phyloP scores from a whole-genome alignment of 192 early-diverging fungal species.

The Lunasporangiospora selenospora region DNA sequence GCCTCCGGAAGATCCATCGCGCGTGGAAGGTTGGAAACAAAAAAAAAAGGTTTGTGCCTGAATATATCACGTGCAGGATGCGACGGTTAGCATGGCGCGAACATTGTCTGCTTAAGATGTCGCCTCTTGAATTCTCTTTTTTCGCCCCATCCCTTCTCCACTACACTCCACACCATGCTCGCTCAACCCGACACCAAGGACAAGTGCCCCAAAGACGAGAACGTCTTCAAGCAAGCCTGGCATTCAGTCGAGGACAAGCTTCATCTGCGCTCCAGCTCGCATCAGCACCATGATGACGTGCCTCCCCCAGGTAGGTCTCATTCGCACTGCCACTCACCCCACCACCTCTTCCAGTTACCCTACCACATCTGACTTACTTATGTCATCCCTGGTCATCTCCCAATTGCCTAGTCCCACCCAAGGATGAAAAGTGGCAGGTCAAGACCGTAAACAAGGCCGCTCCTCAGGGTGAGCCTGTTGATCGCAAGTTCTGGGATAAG shows the following conservation, averaged over 20 bases:
- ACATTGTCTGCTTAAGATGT: no score
- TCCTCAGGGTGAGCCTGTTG: slow-evolving; percentile 14
- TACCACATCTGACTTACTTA: no score
- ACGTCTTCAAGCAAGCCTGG: slow-evolving; percentile 36
- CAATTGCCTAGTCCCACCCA: slow-evolving; percentile 16
- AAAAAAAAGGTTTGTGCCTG: no score
- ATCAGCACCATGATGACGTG: slow-evolving; percentile 23
- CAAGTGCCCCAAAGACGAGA: slow-evolving; percentile 25
- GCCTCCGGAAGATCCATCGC: no score
- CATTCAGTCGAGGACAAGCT: slow-evolving; percentile 31
- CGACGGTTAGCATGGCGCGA: no score
- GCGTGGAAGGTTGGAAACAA: no score
- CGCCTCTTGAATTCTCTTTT: no score
- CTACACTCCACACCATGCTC: slow-evolving; percentile 10
- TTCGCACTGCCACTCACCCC: no score
- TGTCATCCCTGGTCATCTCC: neutral
- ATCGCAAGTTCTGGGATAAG: slow-evolving; percentile 38
- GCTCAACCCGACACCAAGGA: slow-evolving; percentile 13
- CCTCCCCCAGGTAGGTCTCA: slow-evolving; percentile 44
- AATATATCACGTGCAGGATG: no score
- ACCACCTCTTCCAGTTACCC: no score
- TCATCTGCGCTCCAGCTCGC: slow-evolving; percentile 27
- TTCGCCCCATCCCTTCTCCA: neutral
- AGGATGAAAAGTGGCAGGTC: slow-evolving; percentile 45
- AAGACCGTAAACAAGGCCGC: slow-evolving; percentile 38